A percentile compares a stretch with the other conserved stretches of the same genome.
Evolutionary conservation across 331 rosid species (phyloP).

Genomic region (Dryas integrifolia): DNA sequence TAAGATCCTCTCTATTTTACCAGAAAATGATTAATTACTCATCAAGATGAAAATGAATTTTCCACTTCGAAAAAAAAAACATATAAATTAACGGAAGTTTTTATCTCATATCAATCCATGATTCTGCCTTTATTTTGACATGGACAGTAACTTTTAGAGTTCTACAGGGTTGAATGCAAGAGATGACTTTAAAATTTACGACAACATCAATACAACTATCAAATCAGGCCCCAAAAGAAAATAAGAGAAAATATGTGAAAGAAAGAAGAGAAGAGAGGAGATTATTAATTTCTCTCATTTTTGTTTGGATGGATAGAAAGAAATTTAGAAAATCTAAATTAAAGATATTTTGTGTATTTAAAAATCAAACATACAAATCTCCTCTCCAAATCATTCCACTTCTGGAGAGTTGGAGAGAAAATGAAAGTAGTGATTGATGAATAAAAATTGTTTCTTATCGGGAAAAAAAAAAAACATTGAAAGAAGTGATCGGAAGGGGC

Average conservation of each 20-base stretch:
- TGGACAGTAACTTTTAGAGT: not conserved
- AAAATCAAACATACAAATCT: not conserved
- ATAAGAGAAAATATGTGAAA: not conserved
- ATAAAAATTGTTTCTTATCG: no score
- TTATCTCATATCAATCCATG: not conserved
- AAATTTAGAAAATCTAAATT: not conserved
- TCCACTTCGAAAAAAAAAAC: not conserved
- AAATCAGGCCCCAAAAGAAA: constrained; percentile 3
- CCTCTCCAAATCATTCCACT: not conserved
- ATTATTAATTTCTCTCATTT: not conserved
- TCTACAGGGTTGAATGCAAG: no score
- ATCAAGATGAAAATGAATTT: not conserved
- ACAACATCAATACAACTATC: not conserved
- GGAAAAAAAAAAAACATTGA: not conserved
- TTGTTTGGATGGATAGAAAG: not conserved
- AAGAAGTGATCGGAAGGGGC: not conserved
- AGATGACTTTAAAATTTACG: not conserved
- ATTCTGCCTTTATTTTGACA: not conserved
- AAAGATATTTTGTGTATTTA: not conserved
- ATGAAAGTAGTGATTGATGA: not conserved
- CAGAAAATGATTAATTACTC: no score
- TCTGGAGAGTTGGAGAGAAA: not conserved
- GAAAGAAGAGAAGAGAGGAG: not conserved
- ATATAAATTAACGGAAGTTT: not conserved
- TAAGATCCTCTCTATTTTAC: no score